phyloP scores from a whole-genome alignment of 2,329 filamentous ascomycete genomes.

The Microthyrium microscopicum region DNA sequence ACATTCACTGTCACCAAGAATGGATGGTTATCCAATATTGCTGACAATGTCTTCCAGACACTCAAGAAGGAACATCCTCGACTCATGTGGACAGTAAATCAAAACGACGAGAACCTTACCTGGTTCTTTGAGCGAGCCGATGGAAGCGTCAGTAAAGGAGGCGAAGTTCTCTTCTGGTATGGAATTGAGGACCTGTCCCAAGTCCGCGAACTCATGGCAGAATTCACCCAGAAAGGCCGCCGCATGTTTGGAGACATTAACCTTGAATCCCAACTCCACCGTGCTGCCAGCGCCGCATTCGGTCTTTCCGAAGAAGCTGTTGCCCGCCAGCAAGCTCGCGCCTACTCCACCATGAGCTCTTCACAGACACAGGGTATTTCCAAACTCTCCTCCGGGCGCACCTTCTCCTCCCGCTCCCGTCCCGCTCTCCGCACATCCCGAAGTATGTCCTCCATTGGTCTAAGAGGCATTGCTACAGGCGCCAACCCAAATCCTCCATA shows the following conservation, averaged over 20 bases:
- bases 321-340: constrained; percentile 42
- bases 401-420: neutral
- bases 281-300: constrained; percentile 55
- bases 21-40: constrained; percentile 86
- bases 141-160: constrained; percentile 70
- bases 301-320: constrained; percentile 36
- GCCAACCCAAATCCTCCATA: constrained; percentile 84
- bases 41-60: constrained; percentile 84
- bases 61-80: constrained; percentile 89
- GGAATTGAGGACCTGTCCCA: constrained; percentile 69
- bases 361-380: too few species aligned
- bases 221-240: constrained; percentile 68
- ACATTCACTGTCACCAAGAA: constrained; percentile 88
- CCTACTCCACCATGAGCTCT: constrained; percentile 14
- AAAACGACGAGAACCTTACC: constrained; percentile 87
- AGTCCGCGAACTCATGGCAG: constrained; percentile 66
- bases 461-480: constrained; percentile 41
- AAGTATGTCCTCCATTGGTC: neutral
- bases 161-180: constrained; percentile 93
- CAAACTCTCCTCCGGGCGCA: neutral
- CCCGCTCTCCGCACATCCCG: neutral
- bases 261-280: constrained; percentile 68
- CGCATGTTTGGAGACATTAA: constrained; percentile 83
- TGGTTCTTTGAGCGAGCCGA: constrained; percentile 99
- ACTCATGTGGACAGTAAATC: constrained; percentile 90